Percentiles rank a stretch among this genome's conserved stretches.
phyloP scores from a whole-genome alignment of 2,329 filamentous ascomycete genomes.

The Arthrobotrys sinensis region DNA sequence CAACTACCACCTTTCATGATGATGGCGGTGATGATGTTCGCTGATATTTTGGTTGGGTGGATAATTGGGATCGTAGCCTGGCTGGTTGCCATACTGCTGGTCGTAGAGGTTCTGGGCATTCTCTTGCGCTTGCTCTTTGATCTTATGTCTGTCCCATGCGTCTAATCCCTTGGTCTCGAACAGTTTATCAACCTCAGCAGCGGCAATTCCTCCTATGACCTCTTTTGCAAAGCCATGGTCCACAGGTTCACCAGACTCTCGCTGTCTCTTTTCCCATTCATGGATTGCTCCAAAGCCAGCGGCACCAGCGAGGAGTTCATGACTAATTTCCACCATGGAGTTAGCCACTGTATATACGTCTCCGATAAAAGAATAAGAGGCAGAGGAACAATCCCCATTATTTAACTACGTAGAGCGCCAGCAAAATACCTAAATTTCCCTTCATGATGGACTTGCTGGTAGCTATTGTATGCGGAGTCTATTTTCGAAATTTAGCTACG shows the following conservation, averaged over 20 bases:
- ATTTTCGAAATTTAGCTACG: not conserved
- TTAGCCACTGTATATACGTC: not conserved
- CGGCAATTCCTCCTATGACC: slow-evolving; percentile 42
- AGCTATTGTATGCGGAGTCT: slow-evolving; percentile 20
- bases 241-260: slow-evolving; percentile 48
- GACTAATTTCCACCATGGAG: slow-evolving; percentile 5
- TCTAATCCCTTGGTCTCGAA: slow-evolving; percentile 71
- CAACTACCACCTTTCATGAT: slow-evolving; percentile 27
- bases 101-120: slow-evolving; percentile 70
- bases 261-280: slow-evolving; percentile 53
- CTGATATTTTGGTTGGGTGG: slow-evolving; percentile 11
- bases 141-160: slow-evolving; percentile 70
- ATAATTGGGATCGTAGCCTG: slow-evolving; percentile 65
- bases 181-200: slow-evolving; percentile 56
- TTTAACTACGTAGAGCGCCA: too few relatives aligned
- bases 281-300: slow-evolving; percentile 51
- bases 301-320: slow-evolving; percentile 53
- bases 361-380: not conserved
- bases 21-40: slow-evolving; percentile 46
- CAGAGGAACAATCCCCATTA: not conserved
- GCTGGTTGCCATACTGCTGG: slow-evolving; percentile 69
- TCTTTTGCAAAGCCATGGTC: slow-evolving; percentile 60
- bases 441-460: slow-evolving; percentile 48
- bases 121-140: slow-evolving; percentile 69
- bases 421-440: slow-evolving; percentile 29